phyloP scores from a whole-genome alignment of 177 flowering plant genomes.

The Vitis hybrid region DNA sequence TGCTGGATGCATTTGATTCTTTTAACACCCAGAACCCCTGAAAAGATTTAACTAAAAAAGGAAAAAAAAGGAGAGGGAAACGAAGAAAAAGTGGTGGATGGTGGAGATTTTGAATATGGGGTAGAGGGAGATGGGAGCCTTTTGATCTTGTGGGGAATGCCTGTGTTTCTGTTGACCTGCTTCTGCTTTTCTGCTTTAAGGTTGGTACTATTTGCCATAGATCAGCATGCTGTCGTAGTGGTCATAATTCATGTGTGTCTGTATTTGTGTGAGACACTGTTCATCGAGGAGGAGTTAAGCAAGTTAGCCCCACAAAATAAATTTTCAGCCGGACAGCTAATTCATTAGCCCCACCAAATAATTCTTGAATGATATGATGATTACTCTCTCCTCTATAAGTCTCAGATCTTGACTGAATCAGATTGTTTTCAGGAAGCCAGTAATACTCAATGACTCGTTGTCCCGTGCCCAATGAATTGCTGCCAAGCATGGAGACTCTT shows the following conservation, averaged over 20 bases:
- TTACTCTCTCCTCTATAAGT: background rate
- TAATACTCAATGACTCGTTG: background rate
- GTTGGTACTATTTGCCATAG: background rate
- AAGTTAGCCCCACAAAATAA: background rate
- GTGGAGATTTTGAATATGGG: background rate
- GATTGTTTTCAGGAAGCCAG: background rate
- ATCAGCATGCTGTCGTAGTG: background rate
- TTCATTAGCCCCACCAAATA: constrained; percentile 4
- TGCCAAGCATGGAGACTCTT: background rate
- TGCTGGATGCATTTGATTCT: no score
- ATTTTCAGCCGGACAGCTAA: constrained; percentile 9
- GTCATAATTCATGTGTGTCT: background rate
- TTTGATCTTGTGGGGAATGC: constrained; percentile 4
- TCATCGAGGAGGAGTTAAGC: no score
- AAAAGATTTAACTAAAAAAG: no score
- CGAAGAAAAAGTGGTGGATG: background rate
- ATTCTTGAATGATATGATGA: constrained; percentile 1
- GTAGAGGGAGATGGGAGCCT: background rate
- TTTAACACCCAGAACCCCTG: no score
- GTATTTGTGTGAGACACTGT: background rate
- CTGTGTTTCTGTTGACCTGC: background rate
- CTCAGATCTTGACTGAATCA: background rate
- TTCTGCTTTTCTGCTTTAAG: background rate
- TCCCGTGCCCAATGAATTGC: background rate
- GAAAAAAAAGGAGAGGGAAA: no score